Percentiles rank a stretch among this genome's conserved stretches.
These are phyloP conservation scores for Verbena officinalis DNA, from an alignment of 257 asterid genomes.

Conservation along the genomic window DNA sequence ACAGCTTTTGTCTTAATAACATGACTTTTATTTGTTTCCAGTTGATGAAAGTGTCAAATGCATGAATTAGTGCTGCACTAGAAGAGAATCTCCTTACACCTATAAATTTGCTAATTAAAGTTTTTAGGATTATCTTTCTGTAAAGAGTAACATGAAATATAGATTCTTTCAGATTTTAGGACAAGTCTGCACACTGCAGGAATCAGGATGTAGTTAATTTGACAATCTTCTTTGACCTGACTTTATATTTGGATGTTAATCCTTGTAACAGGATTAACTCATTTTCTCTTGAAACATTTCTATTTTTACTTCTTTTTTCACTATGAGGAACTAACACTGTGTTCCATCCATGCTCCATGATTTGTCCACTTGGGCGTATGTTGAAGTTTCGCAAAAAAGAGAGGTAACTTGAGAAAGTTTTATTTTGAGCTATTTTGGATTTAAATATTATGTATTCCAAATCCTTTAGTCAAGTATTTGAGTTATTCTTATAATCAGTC, in stretches of 20 bases:
- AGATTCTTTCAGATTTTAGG: constrained; percentile 15
- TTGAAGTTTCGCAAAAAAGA: constrained; percentile 78
- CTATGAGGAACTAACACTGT: constrained; percentile 37
- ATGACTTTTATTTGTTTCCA: not conserved
- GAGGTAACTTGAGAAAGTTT: constrained; percentile 58
- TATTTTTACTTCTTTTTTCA: constrained; percentile 5
- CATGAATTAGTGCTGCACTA: constrained; percentile 16
- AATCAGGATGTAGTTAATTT: constrained; percentile 16
- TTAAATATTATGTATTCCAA: constrained; percentile 13
- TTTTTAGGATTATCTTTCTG: constrained; percentile 8
- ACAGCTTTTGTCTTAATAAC: constrained; percentile 11
- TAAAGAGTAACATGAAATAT: constrained; percentile 20
- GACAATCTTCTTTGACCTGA: not conserved
- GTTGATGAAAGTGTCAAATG: constrained; percentile 11
- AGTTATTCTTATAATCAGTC: constrained; percentile 2
- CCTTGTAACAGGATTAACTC: constrained; percentile 7
- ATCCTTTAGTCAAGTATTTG: constrained; percentile 11
- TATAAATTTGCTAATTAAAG: constrained; percentile 1
- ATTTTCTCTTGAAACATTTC: constrained; percentile 22
- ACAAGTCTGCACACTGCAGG: constrained; percentile 21
- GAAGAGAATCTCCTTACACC: not conserved
- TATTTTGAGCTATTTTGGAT: not conserved
- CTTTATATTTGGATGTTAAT: constrained; percentile 10
- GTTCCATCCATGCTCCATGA: constrained; percentile 32
- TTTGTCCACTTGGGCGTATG: constrained; percentile 35